phyloP scores from a whole-genome alignment of 176 grass and related monocot species.

The Ampelocalamus luodianensis region DNA sequence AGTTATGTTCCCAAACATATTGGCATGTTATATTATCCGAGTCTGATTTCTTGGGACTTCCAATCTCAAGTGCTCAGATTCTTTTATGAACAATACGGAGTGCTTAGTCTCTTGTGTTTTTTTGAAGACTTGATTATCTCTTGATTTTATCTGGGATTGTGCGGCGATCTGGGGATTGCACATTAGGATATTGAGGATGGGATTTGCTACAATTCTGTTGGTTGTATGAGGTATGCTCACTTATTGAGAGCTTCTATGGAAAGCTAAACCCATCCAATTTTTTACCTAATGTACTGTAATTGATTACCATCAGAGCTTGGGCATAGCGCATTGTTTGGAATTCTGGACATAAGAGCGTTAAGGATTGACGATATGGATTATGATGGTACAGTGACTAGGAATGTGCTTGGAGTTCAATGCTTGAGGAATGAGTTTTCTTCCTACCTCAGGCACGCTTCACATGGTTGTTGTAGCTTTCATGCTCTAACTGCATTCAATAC shows the following conservation, averaged over 20 bases:
- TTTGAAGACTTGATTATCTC: constrained; percentile 65
- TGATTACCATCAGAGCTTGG: constrained; percentile 70
- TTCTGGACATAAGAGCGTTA: constrained; percentile 68
- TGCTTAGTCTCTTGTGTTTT: constrained; percentile 47
- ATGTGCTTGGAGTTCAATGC: constrained; percentile 53
- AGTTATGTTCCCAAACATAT: neutral
- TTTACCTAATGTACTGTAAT: constrained; percentile 66
- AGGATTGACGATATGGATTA: constrained; percentile 63
- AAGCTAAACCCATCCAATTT: constrained; percentile 50
- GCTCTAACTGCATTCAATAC: constrained; percentile 21
- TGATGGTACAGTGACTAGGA: constrained; percentile 61
- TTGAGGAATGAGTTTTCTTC: constrained; percentile 55
- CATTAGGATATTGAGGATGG: constrained; percentile 77
- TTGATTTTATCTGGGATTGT: constrained; percentile 68
- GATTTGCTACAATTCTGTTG: constrained; percentile 65
- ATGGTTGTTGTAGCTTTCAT: constrained; percentile 38
- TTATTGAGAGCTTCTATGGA: constrained; percentile 66
- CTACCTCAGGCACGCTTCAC: constrained; percentile 36
- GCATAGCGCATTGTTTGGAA: constrained; percentile 65
- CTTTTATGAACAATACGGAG: constrained; percentile 37
- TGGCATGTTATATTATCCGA: neutral
- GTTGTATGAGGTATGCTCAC: constrained; percentile 72
- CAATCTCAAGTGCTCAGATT: constrained; percentile 30
- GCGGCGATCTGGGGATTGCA: constrained; percentile 64
- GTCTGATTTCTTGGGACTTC: constrained; percentile 16